Evolutionary conservation across 73 alveolate species (phyloP).

Genomic region (Halteria grandinella): DNA sequence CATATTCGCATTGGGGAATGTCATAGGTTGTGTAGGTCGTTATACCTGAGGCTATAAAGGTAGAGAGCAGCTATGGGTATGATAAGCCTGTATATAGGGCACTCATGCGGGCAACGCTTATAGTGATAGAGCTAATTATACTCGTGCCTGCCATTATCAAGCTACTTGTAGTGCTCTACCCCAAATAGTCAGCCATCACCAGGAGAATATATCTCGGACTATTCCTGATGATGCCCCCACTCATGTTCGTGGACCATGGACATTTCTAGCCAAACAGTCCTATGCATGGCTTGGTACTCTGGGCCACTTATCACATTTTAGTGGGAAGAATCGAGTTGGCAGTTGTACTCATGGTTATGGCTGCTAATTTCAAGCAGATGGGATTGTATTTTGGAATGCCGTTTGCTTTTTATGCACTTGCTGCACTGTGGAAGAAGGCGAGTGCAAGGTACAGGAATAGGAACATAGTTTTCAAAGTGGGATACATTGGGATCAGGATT

Average conservation of each 20-base stretch:
- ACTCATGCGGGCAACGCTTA: constrained; percentile 77
- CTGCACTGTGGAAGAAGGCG: constrained; percentile 48
- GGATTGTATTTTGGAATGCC: constrained; percentile 90
- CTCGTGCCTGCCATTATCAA: constrained; percentile 59
- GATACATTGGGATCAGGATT: not conserved
- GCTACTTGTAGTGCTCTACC: constrained; percentile 43
- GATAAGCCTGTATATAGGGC: constrained; percentile 76
- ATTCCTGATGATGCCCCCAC: constrained; percentile 71
- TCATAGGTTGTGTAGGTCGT: constrained; percentile 60
- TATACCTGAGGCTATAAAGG: constrained; percentile 78
- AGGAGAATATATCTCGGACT: constrained; percentile 59
- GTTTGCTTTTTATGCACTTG: constrained; percentile 79
- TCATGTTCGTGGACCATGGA: constrained; percentile 95
- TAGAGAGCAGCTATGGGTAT: constrained; percentile 78
- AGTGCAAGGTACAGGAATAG: not conserved
- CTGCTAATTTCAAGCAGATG: constrained; percentile 91
- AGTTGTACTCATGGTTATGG: constrained; percentile 78
- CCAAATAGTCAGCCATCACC: constrained; percentile 6
- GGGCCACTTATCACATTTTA: constrained; percentile 74
- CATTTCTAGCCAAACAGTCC: constrained; percentile 92
- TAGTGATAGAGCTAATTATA: constrained; percentile 59
- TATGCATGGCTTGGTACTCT: constrained; percentile 88
- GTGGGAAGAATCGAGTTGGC: constrained; percentile 70
- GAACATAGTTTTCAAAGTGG: not conserved
- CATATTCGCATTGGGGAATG: constrained; percentile 86